Evolutionary conservation across 345 rosid species (phyloP).

Genomic region (Psidium friedrichsthalianum): DNA sequence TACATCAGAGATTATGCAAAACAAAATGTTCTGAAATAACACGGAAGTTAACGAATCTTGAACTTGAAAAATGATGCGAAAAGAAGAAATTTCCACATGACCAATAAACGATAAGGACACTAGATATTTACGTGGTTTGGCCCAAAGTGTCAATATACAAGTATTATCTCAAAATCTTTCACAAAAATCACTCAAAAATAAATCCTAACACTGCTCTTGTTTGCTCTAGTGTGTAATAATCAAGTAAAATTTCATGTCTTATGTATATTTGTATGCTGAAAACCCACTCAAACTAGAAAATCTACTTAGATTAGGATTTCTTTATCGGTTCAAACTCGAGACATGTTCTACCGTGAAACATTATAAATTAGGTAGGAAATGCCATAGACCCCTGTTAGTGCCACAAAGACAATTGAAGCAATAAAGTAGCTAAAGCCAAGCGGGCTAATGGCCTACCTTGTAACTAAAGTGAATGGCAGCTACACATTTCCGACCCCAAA

Average conservation of each 20-base stretch:
- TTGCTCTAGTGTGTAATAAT: background rate
- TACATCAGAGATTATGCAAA: background rate
- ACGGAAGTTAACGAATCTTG: background rate
- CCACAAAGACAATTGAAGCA: background rate
- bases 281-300: background rate
- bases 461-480: background rate
- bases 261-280: background rate
- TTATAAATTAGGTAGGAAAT: background rate
- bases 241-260: background rate
- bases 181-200: accelerated
- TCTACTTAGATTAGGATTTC: background rate
- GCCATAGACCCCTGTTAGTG: background rate
- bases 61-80: background rate
- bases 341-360: background rate
- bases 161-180: background rate
- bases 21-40: background rate
- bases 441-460: background rate
- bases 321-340: background rate
- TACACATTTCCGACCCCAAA: background rate
- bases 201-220: background rate
- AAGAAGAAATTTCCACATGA: background rate
- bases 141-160: background rate
- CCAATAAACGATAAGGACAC: background rate
- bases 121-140: accelerated
- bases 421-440: background rate